Conservation (phyloP, 139 green algal genomes). For the Chlorella sp. region DNA sequence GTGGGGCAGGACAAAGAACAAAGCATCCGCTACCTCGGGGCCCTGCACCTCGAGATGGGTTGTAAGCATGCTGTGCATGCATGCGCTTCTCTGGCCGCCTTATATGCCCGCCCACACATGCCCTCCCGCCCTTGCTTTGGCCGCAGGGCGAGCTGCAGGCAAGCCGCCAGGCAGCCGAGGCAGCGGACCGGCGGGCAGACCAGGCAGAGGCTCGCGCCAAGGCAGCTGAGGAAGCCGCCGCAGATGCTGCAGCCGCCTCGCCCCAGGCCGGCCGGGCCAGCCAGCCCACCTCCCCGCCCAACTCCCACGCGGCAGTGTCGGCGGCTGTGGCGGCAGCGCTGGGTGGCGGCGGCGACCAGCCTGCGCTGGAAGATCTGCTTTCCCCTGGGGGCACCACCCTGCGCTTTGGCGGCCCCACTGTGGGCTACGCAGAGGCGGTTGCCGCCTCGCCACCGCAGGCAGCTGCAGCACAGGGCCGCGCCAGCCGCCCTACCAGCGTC, state of each 20-base stretch:
- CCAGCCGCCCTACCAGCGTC: neutral
- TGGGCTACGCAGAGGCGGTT: slow-evolving; percentile 27
- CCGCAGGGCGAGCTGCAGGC: neutral
- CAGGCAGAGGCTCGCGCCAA: neutral
- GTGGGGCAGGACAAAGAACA: too few relatives aligned
- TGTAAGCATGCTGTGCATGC: too few relatives aligned
- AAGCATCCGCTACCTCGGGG: too few relatives aligned
- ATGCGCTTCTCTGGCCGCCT: too few relatives aligned
- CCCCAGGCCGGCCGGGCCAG: neutral
- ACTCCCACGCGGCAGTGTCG: neutral
- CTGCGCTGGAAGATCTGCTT: slow-evolving; percentile 1
- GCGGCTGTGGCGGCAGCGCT: slow-evolving; percentile 12
- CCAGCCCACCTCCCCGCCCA: neutral
- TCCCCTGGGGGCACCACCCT: slow-evolving; percentile 25
- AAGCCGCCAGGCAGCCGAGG: neutral
- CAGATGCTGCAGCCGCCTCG: neutral
- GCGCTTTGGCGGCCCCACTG: slow-evolving; percentile 15
- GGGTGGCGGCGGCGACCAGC: neutral
- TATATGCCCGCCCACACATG: too few relatives aligned
- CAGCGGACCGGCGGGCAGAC: neutral
- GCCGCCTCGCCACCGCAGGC: neutral
- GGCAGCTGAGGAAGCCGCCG: neutral
- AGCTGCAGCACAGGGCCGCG: neutral
- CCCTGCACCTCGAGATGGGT: too few relatives aligned
- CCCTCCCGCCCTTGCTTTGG: neutral